Evolutionary conservation across 768 basidiomycete genomes (phyloP), one percentile per base, ranked within the genome.

Genomic region (Chalciporus pseudorubinellus): DNA sequence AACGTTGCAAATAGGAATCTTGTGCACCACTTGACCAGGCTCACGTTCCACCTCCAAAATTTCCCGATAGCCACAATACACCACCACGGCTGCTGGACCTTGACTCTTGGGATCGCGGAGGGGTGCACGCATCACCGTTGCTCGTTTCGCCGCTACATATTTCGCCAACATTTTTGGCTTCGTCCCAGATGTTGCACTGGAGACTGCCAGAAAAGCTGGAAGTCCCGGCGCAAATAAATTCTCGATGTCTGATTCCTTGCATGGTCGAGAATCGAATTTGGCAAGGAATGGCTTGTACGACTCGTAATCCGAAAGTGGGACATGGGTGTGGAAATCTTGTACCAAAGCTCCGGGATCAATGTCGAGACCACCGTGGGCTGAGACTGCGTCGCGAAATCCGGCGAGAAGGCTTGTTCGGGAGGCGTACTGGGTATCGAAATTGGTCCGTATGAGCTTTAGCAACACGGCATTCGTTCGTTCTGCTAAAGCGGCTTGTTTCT

Each of bases 201-300:
- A 60, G n/a, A 51, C 20, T 28, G 22, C 21, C 1, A 63, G 14
- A 19, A 14, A 57, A 19, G 28, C 38, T 10, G 61, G 58, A 5
- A 63, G 20, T 8, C 58, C 55, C 0, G 53, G 59, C 18, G 57
- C 50, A 19, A 62, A 44, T 21, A 62, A 24, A 21, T 60, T 50
- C 7, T 47, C 43, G 36, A 60, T 26, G 2, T 40, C 48, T 14
- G 47, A 46, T 44, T 55, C 57, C 31, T 36, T 43, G 40, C 53
- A 56, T n/a, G 48, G 52, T 1, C 28, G 24, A 28, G 50, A 45
- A 12, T 51, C 22, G 29, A 62, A 58, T 20, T 40, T 34, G 6
- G 45, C 26, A 1, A 56, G 14, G 51, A 55, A 56, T 4, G 54
- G 59, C 22, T 50, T 48, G 46, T 56, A 60, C 1, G 50, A 22